Evolutionary conservation across 768 basidiomycete species (phyloP).

Genomic region (Candolleomyces aberdarensis): DNA sequence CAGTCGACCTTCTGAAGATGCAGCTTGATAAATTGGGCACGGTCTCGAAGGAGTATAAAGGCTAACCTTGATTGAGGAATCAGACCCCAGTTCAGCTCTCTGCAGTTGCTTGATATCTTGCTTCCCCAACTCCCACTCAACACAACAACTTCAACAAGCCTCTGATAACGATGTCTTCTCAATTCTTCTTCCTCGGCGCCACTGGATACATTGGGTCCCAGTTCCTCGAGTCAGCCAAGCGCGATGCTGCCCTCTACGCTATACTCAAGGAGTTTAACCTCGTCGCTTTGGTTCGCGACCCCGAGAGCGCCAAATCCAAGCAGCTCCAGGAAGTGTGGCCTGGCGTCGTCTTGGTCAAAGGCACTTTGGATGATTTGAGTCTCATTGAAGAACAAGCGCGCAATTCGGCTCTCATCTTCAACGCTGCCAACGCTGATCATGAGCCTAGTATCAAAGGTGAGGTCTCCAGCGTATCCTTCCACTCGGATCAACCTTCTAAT

Average conservation of each 20-base stretch:
- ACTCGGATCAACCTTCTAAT: neutral
- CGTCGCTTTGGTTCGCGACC: slow-evolving; percentile 33
- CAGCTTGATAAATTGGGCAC: too few species aligned
- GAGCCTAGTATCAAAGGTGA: slow-evolving; percentile 29
- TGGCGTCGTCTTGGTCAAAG: slow-evolving; percentile 34
- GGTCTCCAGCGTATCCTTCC: neutral
- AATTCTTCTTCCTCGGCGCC: slow-evolving; percentile 35
- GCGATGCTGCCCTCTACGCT: slow-evolving; percentile 21
- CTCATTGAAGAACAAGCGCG: slow-evolving; percentile 32
- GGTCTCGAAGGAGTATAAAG: too few species aligned
- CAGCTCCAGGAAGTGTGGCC: slow-evolving; percentile 29
- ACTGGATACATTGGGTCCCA: slow-evolving; percentile 45
- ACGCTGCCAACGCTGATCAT: slow-evolving; percentile 39
- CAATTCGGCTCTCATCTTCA: slow-evolving; percentile 38
- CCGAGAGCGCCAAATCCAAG: slow-evolving; percentile 23
- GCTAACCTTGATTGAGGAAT: too few species aligned
- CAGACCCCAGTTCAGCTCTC: too few species aligned
- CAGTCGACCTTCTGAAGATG: too few species aligned
- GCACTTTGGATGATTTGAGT: slow-evolving; percentile 31
- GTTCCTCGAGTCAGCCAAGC: slow-evolving; percentile 31
- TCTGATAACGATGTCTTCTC: neutral
- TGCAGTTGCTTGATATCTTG: too few species aligned
- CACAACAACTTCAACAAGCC: too few species aligned
- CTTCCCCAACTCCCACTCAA: too few species aligned
- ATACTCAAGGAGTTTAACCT: slow-evolving; percentile 21